These are phyloP conservation scores for Syzygium oleosum DNA, from an alignment of 345 rosid genomes.

Conservation along the genomic window DNA sequence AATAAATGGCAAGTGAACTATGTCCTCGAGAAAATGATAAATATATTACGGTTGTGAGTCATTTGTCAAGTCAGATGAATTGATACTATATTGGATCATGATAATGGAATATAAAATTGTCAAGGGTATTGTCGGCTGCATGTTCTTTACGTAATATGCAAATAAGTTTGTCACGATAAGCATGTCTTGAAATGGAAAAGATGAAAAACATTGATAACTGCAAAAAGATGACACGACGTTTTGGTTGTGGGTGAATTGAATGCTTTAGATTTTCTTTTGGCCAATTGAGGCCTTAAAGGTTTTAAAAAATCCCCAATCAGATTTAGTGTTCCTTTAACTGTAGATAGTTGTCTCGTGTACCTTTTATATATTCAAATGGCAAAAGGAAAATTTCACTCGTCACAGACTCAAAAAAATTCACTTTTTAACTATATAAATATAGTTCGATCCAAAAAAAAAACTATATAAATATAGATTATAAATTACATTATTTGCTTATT, in stretches of 20 bases:
- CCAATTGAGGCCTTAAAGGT: background rate
- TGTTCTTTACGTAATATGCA: background rate
- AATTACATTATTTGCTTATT: background rate
- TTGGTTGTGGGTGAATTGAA: background rate
- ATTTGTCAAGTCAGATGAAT: background rate
- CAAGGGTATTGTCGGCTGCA: accelerated
- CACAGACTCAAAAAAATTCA: background rate
- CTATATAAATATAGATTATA: background rate
- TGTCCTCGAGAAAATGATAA: background rate
- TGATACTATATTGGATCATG: background rate
- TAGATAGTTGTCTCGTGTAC: background rate
- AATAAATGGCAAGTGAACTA: background rate
- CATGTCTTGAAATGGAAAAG: background rate
- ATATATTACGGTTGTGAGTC: background rate
- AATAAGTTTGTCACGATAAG: background rate
- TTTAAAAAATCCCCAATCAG: background rate
- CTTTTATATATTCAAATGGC: background rate
- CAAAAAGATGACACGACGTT: background rate
- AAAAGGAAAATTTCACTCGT: background rate
- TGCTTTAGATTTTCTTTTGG: background rate
- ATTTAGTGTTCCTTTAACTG: background rate
- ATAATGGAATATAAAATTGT: background rate
- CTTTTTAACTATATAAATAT: background rate
- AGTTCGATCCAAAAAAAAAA: too few relatives aligned
- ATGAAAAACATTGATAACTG: background rate